Conservation (phyloP, 1,139 yeast species). For the Debaryomycetaceae sp. region DNA sequence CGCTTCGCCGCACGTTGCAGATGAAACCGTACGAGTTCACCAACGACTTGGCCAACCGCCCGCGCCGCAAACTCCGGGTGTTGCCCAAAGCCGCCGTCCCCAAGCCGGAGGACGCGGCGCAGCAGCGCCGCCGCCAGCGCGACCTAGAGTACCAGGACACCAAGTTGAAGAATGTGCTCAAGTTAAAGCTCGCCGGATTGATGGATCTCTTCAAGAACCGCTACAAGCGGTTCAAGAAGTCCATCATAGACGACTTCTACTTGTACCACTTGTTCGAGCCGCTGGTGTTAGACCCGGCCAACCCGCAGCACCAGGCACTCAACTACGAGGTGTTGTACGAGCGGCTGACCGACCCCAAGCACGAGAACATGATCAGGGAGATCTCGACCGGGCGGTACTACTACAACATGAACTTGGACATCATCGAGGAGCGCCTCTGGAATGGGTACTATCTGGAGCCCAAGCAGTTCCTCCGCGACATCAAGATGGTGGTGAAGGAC, state of each 20-base stretch:
- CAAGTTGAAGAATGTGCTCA: slow-evolving; percentile 75
- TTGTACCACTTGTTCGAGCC: slow-evolving; percentile 78
- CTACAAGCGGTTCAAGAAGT: slow-evolving; percentile 86
- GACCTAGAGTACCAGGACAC: slow-evolving; percentile 69
- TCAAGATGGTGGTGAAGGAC: slow-evolving; percentile 80
- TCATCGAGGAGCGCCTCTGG: slow-evolving; percentile 93
- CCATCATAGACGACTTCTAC: slow-evolving; percentile 73
- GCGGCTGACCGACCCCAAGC: slow-evolving; percentile 48
- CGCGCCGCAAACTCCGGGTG: slow-evolving; percentile 41
- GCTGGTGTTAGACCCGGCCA: slow-evolving; percentile 20
- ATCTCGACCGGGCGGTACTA: slow-evolving; percentile 66
- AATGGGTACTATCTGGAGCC: slow-evolving; percentile 95
- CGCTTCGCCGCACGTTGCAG: slow-evolving; percentile 49
- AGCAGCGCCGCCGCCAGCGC: slow-evolving; percentile 33
- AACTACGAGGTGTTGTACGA: slow-evolving; percentile 48
- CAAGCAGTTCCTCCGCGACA: slow-evolving; percentile 78
- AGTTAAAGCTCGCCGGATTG: slow-evolving; percentile 78
- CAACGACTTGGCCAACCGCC: slow-evolving; percentile 49
- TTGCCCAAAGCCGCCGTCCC: slow-evolving; percentile 24
- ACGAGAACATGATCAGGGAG: slow-evolving; percentile 71
- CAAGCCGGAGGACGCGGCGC: slow-evolving; percentile 12
- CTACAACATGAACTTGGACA: slow-evolving; percentile 88
- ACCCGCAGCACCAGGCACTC: slow-evolving; percentile 23
- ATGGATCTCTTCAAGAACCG: slow-evolving; percentile 87
- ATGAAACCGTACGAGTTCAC: slow-evolving; percentile 65